These are phyloP conservation scores for Fusarium sp. DNA, from an alignment of 2,329 filamentous ascomycete genomes.

Conservation along the genomic window DNA sequence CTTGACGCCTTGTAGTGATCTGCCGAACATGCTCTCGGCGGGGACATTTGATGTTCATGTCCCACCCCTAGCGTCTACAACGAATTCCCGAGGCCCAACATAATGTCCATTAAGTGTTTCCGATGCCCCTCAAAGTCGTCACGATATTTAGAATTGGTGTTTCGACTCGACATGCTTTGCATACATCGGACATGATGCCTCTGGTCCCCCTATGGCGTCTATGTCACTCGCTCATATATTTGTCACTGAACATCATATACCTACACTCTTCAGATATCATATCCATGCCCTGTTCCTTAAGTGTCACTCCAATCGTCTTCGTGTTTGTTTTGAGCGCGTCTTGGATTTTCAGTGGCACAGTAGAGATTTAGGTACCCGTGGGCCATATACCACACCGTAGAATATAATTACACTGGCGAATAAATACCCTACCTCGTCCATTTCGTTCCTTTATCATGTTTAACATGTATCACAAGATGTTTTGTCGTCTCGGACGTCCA, in stretches of 20 bases:
- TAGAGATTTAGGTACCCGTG: neutral
- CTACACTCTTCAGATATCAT: fast-evolving
- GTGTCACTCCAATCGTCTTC: fast-evolving
- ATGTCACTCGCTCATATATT: neutral
- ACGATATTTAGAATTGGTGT: neutral
- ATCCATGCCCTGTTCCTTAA: fast-evolving
- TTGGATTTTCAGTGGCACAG: neutral
- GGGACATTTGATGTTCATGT: neutral
- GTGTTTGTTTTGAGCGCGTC: neutral
- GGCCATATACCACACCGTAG: neutral
- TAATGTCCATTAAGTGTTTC: fast-evolving
- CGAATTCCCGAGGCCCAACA: fast-evolving
- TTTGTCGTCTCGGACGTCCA: no score
- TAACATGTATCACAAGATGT: neutral
- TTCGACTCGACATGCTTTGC: neutral
- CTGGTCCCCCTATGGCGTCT: neutral
- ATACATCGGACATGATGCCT: neutral
- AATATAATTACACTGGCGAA: neutral
- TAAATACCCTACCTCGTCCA: neutral
- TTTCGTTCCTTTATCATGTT: neutral
- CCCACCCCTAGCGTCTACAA: neutral
- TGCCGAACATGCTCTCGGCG: neutral
- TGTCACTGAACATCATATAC: fast-evolving
- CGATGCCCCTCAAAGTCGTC: fast-evolving
- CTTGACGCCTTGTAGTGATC: neutral